phyloP scores from a whole-genome alignment of 306 rosid species.

The Fragaria ananassa region DNA sequence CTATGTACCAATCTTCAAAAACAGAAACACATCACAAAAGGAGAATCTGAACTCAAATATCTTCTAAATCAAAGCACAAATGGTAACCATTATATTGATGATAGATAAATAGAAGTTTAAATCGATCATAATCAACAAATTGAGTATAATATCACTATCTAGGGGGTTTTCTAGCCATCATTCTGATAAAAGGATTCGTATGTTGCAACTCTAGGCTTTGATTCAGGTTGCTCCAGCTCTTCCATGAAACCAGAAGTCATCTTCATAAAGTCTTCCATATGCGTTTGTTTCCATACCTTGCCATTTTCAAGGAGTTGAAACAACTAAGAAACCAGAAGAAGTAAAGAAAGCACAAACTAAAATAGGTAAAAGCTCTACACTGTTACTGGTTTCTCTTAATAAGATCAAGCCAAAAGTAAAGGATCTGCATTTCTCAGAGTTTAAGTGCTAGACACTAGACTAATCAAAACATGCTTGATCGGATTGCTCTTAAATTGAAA shows the following conservation, averaged over 20 bases:
- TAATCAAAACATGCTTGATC: neutral
- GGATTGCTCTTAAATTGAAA: neutral
- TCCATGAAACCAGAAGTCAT: constrained; percentile 59
- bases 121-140: constrained; percentile 18
- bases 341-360: neutral
- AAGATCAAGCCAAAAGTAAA: neutral
- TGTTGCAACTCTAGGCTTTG: constrained; percentile 72
- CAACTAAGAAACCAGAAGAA: constrained; percentile 13
- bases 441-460: neutral
- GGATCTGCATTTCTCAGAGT: neutral
- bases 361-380: neutral
- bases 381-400: neutral
- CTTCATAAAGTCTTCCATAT: constrained; percentile 63
- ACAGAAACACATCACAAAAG: neutral
- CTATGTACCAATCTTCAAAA: neutral
- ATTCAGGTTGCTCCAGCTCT: constrained; percentile 62
- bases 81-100: neutral
- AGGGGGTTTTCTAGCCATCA: constrained; percentile 34
- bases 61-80: neutral
- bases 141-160: constrained; percentile 25
- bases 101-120: neutral
- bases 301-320: neutral
- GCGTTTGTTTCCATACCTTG: constrained; percentile 71
- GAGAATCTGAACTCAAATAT: neutral
- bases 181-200: constrained; percentile 59